Conservation (phyloP, 257 asterid genomes). For the Ligustrum vulgare region DNA sequence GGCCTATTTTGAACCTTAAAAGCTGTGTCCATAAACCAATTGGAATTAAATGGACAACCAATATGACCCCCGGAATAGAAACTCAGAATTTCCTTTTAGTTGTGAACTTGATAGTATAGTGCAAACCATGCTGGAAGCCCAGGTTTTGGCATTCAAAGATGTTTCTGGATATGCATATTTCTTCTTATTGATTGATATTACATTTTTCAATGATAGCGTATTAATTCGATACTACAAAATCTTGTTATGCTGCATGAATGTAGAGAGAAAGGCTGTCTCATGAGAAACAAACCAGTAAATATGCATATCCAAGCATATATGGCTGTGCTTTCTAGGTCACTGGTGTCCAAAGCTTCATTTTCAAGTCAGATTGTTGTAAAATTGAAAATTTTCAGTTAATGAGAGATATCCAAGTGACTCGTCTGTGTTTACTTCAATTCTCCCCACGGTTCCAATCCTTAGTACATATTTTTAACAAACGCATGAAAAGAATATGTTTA, state of each 20-base stretch:
- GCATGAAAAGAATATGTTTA: neutral
- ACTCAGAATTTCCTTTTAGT: neutral
- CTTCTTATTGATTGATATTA: neutral
- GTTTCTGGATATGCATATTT: neutral
- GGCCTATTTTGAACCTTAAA: neutral
- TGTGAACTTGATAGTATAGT: neutral
- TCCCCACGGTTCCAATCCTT: neutral
- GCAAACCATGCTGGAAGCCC: neutral
- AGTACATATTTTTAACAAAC: neutral
- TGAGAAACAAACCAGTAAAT: neutral
- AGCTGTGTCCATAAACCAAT: neutral
- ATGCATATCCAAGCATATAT: neutral
- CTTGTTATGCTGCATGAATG: neutral
- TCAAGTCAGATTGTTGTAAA: neutral
- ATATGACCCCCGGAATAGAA: neutral
- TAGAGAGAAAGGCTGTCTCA: neutral
- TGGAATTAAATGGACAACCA: neutral
- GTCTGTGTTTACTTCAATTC: neutral
- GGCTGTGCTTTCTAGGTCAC: neutral
- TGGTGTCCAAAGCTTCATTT: neutral
- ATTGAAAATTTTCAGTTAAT: neutral
- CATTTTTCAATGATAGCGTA: neutral
- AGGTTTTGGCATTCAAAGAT: neutral
- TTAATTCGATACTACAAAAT: neutral
- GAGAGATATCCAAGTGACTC: neutral